A percentile compares a stretch with the other conserved stretches of the same genome.
These are phyloP conservation scores for Zygoascus tannicola DNA, from an alignment of 805 yeast genomes.

Conservation along the genomic window DNA sequence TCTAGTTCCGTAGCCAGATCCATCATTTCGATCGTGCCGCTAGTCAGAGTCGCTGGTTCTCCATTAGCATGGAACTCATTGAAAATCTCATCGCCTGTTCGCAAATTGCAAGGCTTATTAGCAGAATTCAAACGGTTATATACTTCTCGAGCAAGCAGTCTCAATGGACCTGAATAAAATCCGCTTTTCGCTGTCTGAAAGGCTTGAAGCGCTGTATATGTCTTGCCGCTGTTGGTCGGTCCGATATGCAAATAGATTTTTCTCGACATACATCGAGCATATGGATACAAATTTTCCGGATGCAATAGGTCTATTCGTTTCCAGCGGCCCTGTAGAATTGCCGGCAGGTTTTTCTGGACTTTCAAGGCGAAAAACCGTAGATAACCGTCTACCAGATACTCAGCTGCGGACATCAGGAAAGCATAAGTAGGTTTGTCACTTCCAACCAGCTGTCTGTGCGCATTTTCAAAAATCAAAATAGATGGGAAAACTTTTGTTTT, in stretches of 20 bases:
- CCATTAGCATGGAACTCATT: slow-evolving; percentile 60
- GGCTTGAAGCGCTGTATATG: slow-evolving; percentile 68
- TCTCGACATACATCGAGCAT: slow-evolving; percentile 69
- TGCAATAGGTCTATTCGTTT: slow-evolving; percentile 44
- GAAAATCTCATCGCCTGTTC: slow-evolving; percentile 93
- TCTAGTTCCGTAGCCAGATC: slow-evolving; percentile 62
- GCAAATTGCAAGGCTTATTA: slow-evolving; percentile 64
- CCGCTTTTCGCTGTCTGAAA: slow-evolving; percentile 63
- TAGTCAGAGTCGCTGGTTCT: slow-evolving; percentile 59
- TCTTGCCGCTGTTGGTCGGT: slow-evolving; percentile 95
- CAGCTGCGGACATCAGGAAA: not conserved
- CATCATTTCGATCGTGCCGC: slow-evolving; percentile 93
- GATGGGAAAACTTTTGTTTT: slow-evolving; percentile 1
- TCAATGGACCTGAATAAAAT: slow-evolving; percentile 87
- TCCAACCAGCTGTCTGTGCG: not conserved
- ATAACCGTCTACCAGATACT: not conserved
- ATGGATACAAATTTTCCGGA: slow-evolving; percentile 78
- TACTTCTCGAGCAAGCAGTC: slow-evolving; percentile 85
- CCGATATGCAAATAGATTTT: slow-evolving; percentile 90
- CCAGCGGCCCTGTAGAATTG: slow-evolving; percentile 20
- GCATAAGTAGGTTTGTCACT: not conserved
- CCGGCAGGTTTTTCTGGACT: not conserved
- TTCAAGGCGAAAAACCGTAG: not conserved
- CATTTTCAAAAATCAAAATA: not conserved
- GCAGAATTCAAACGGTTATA: slow-evolving; percentile 67